These are phyloP conservation scores for Syzygium grande DNA, from an alignment of 345 rosid species.

Conservation along the genomic window DNA sequence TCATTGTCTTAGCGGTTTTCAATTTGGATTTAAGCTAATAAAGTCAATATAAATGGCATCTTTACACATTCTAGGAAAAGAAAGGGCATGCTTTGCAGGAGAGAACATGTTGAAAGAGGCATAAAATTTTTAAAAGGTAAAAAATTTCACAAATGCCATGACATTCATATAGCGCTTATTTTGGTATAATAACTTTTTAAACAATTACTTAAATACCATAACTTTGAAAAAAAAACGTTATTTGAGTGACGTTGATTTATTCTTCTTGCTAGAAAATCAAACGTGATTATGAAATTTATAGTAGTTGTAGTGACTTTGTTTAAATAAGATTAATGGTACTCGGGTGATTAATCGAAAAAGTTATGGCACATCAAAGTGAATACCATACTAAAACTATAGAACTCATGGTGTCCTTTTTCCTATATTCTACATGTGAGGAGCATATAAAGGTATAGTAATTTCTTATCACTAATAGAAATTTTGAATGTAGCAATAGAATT, in stretches of 20 bases:
- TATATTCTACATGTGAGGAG: background rate
- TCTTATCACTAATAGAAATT: background rate
- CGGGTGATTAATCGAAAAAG: rapidly evolving
- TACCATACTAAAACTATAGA: rapidly evolving
- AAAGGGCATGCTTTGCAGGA: background rate
- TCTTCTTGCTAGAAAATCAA: too few relatives aligned
- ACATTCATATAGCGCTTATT: too few relatives aligned
- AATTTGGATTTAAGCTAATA: background rate
- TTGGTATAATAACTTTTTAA: background rate
- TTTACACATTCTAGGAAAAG: background rate
- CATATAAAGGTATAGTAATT: background rate
- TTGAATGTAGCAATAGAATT: background rate
- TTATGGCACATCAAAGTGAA: background rate
- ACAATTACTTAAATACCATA: background rate
- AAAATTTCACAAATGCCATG: background rate
- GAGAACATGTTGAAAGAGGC: background rate
- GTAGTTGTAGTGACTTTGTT: background rate
- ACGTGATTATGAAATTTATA: background rate
- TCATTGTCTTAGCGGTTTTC: background rate
- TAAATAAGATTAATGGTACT: background rate
- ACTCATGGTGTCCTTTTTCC: background rate
- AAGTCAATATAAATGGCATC: background rate
- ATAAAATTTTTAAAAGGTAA: background rate
- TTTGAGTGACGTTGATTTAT: too few relatives aligned
- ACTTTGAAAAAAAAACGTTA: background rate